These are phyloP conservation scores for Sporothrix schenckii DNA, from an alignment of 2,329 filamentous ascomycete genomes.

Conservation along the genomic window DNA sequence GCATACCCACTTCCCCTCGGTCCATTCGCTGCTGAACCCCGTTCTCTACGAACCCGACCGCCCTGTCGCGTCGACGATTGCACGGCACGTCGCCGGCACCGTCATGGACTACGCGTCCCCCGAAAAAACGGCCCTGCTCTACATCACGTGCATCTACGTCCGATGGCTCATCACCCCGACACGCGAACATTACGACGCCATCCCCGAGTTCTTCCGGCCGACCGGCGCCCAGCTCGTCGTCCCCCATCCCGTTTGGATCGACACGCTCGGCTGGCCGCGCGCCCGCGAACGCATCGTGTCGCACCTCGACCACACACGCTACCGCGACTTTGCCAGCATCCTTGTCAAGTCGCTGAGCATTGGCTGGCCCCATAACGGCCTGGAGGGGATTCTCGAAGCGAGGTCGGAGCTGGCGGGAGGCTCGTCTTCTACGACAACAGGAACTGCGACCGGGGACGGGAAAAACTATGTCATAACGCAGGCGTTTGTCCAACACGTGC, in stretches of 20 bases:
- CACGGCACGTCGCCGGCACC: constrained; percentile 25
- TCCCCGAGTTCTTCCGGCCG: constrained; percentile 32
- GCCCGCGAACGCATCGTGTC: constrained; percentile 30
- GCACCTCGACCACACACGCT: constrained; percentile 28
- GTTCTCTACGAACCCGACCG: constrained; percentile 23
- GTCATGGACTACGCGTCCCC: constrained; percentile 22
- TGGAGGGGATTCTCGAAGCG: constrained; percentile 29
- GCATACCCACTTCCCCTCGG: constrained; percentile 25
- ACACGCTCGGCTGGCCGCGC: constrained; percentile 30
- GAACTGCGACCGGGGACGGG: neutral
- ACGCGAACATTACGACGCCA: constrained; percentile 31
- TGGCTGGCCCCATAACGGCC: constrained; percentile 26
- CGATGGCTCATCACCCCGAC: constrained; percentile 31
- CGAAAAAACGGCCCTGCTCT: constrained; percentile 30
- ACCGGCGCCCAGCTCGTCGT: constrained; percentile 29
- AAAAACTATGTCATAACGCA: constrained; percentile 25
- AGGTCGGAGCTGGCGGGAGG: neutral
- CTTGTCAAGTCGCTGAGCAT: constrained; percentile 27
- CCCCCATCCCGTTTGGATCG: constrained; percentile 33
- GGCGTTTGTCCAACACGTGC: constrained; percentile 31
- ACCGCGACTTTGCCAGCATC: constrained; percentile 24
- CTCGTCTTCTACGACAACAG: no score
- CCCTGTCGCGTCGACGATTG: constrained; percentile 20
- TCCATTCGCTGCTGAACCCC: constrained; percentile 32
- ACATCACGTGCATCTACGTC: constrained; percentile 30